Evolutionary conservation across 2,329 filamentous ascomycete genomes (phyloP).

Genomic region (Cercospora sojina): DNA sequence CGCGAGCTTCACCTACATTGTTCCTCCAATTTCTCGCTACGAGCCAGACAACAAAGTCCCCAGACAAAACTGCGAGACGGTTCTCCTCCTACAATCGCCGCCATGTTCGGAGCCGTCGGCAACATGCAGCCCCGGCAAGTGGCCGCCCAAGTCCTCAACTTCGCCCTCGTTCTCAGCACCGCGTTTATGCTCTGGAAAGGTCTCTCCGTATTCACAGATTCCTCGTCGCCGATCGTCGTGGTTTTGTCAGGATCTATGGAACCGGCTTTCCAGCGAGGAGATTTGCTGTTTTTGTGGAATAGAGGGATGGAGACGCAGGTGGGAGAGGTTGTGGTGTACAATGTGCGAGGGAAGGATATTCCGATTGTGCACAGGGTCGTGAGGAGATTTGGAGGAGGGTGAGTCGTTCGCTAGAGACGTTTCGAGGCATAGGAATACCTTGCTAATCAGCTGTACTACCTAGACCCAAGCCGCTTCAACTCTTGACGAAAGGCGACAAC

Average conservation of each 20-base stretch:
- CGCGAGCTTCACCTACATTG: neutral
- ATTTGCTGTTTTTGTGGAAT: conserved; percentile 76
- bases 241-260: conserved; percentile 85
- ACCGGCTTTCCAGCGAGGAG: conserved; percentile 75
- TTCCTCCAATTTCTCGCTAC: neutral
- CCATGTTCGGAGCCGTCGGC: conserved; percentile 67
- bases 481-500: conserved; percentile 97
- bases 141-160: conserved; percentile 81
- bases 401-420: conserved; percentile 34
- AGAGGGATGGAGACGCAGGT: conserved; percentile 62
- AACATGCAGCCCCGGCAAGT: conserved; percentile 74
- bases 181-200: conserved; percentile 94
- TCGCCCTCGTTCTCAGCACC: conserved; percentile 83
- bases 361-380: conserved; percentile 95
- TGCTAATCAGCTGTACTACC: too few species aligned
- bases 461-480: conserved; percentile 53
- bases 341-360: conserved; percentile 89
- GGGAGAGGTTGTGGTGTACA: conserved; percentile 75
- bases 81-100: conserved; percentile 25
- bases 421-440: neutral
- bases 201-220: conserved; percentile 72
- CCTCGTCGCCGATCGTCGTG: conserved; percentile 68
- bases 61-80: neutral
- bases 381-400: conserved; percentile 63
- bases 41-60: neutral